These are phyloP conservation scores for Singerocomus inundabilis DNA, from an alignment of 1,284 basidiomycete genomes.

Conservation along the genomic window DNA sequence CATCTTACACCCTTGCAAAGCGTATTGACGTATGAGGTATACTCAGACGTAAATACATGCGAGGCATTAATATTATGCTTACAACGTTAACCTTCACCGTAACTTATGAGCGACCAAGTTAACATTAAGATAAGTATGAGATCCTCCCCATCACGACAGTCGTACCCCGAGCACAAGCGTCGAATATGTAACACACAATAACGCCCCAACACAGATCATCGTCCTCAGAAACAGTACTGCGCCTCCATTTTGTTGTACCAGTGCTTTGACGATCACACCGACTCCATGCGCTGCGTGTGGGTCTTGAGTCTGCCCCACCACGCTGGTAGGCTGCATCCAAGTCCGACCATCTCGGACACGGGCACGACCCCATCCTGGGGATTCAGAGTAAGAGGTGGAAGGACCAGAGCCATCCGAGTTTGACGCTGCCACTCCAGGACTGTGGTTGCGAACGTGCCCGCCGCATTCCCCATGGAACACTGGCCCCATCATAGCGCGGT, in stretches of 20 bases:
- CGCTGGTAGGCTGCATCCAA: background rate
- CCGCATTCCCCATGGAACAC: background rate
- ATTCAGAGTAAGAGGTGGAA: no score
- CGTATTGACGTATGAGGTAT: no score
- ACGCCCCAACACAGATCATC: conserved; percentile 1
- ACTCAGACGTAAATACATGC: background rate
- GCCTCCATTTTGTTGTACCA: conserved; percentile 16
- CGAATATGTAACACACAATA: conserved; percentile 10
- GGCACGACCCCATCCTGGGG: background rate
- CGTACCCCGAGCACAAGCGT: conserved; percentile 1
- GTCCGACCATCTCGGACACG: background rate
- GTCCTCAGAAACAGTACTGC: conserved; percentile 7
- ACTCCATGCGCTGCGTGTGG: conserved; percentile 17
- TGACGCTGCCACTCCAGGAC: background rate
- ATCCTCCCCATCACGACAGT: background rate
- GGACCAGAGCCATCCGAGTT: background rate
- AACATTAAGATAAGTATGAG: no score
- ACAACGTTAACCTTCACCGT: no score
- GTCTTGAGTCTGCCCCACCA: background rate
- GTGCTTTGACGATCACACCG: conserved; percentile 19
- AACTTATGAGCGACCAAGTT: no score
- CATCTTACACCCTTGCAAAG: no score
- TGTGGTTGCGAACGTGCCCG: background rate
- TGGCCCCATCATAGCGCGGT: background rate
- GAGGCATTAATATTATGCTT: background rate